Base-by-base conservation (phyloP, 2,329 filamentous ascomycete species). In the Eutypa lata region DNA sequence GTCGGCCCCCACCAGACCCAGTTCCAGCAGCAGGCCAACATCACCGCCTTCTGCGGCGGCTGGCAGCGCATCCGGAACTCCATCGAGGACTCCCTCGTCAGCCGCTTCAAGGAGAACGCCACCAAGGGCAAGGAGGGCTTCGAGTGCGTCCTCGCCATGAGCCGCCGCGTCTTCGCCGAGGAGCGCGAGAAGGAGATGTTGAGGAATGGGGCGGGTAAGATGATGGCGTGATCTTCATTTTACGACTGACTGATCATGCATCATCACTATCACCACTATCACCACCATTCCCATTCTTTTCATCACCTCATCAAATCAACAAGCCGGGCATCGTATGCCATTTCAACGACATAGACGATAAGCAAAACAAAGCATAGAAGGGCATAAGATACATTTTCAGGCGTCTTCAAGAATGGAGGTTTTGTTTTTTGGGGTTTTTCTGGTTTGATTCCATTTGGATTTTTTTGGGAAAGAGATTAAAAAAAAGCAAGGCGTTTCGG, bases 1-100 rank as follows among this genome's bases (percentile, higher is more conserved):
- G 65, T 77, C 45, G 69, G 68, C 68, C 65, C 71, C 69, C 71
- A 71, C 67, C 79, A 81, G 70, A 99, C 94, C 2, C 81, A 88
- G 57, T 97, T 99, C 68, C 80, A 85, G 47, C 94, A 99, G 76
- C 87, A 91, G 56, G 94, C 94, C 38, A 86, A 92, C 73, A 93
- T 99, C 68, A 96, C 92, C 1, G 94, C 94, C 1, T 78, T 97
- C 10, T 96, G 91, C 71, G 93, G 94, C 61, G 94, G 94, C 57
- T 99, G 94, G 92, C 90, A 97, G 75, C 91, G 91, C 68, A 91
- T 97, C 69, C 94, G 91, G 79, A 96, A 94, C 74, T 90, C 87
- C 69, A 95, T 99, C 64, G 94, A 99, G 76, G 91, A 97, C 64
- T 86, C 90, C 49, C 89, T 91, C 42, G 88, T 97, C 44, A 89